Evolutionary conservation across 345 rosid genomes (phyloP).

Genomic region (Populus alba): DNA sequence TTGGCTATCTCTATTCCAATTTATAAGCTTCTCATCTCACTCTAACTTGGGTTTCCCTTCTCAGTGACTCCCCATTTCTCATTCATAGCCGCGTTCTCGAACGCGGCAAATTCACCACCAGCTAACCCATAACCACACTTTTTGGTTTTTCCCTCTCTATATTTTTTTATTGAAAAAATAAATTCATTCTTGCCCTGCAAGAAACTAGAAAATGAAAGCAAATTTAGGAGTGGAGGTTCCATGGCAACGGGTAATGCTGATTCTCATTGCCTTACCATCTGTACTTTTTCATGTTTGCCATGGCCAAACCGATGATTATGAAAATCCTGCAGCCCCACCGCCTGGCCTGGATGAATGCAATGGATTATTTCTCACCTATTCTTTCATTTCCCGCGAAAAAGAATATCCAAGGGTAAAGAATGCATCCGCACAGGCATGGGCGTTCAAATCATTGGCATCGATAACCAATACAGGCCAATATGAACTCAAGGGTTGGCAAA

Average conservation of each 20-base stretch:
- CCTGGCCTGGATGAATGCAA: conserved; percentile 56
- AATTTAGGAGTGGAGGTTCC: conserved; percentile 41
- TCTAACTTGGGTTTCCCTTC: conserved; percentile 28
- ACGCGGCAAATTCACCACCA: conserved; percentile 21
- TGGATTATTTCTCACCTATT: conserved; percentile 66
- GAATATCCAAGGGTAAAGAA: conserved; percentile 68
- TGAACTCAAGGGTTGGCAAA: conserved; percentile 71
- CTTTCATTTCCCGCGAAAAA: conserved; percentile 52
- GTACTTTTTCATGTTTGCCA: conserved; percentile 22
- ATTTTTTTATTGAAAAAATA: background rate
- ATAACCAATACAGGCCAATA: conserved; percentile 61
- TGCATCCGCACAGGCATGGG: conserved; percentile 82
- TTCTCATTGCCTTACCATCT: conserved; percentile 18
- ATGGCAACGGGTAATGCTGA: conserved; percentile 12
- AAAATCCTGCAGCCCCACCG: conserved; percentile 41
- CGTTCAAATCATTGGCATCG: conserved; percentile 58
- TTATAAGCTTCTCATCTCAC: conserved; percentile 20
- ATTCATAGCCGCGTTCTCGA: conserved; percentile 30
- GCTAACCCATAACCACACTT: background rate
- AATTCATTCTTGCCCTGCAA: background rate
- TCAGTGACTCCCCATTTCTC: conserved; percentile 19
- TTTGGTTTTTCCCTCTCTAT: background rate
- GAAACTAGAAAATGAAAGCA: conserved; percentile 4
- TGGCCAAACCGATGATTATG: conserved; percentile 44
- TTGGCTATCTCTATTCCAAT: conserved; percentile 11